Base-by-base conservation (phyloP, 225 moss, liverwort and hornwort genomes). In the Polytrichum commune region DNA sequence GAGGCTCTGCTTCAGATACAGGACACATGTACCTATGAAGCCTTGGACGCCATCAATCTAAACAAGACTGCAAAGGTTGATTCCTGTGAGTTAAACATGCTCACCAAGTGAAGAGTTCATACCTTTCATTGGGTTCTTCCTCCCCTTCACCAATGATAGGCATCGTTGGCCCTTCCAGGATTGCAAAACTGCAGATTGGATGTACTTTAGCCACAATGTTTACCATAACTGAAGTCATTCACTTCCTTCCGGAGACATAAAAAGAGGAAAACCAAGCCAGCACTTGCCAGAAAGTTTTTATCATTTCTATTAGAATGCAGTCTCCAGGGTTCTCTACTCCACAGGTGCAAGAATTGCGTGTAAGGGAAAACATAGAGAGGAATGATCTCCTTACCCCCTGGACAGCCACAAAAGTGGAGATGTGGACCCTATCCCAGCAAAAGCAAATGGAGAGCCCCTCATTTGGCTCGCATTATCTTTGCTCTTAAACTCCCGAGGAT, bases 381-480 rank as follows among this genome's bases (percentile, higher is more conserved):
- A 38, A 18, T n/a, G 62, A 30, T 67, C 5, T 54, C 27, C 93
- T 84, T 70, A 98, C 97, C 97, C 78, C 84, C 86, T 90, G 67
- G 97, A 85, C 75, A 98, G 77, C 97, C 97, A 98, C 70, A 98
- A 67, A 58, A 93, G 88, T 26, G 94, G 72, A 63, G 95, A 98
- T 64, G 91, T 95, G 54, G 92, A 91, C 58, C 90, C 90, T 74
- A 98, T 98, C 73, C 97, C 97, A 46, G 97, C 87, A 82, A 98
- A 98, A 32, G 89, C 84, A 63, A 91, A 83, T 19, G 84, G 92
- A 65, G 97, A 98, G 19, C 97, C 97, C 70, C 91, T 71, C 95
- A 98, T 98, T 76, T 98, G 97, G 29, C 97, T 88, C 33, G 97
- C 95, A 79, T 98, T 95, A 68, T 98, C 97, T 80, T 93, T 98